Percentiles rank a stretch among this genome's conserved stretches.
phyloP scores from a whole-genome alignment of 139 green algal genomes.

The Auxenochlorella pyrenoidosa region DNA sequence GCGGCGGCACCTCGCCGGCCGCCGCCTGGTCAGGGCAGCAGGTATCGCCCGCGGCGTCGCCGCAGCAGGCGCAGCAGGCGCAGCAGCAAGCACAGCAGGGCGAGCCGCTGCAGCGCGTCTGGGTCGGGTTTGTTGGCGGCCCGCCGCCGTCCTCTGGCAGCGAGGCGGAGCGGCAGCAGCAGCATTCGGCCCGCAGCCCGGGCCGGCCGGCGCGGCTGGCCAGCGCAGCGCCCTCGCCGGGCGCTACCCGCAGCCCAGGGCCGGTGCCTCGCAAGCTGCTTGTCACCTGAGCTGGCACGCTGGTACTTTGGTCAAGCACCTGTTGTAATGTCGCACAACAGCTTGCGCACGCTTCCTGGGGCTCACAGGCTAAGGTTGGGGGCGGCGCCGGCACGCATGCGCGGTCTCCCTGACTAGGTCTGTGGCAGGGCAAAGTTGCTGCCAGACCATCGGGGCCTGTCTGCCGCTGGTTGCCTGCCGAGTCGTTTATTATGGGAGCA shows the following conservation, averaged over 20 bases:
- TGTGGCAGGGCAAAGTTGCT: too few relatives aligned
- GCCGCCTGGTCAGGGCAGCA: neutral
- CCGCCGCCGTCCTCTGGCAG: neutral
- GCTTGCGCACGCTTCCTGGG: too few relatives aligned
- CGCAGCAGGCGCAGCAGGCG: slow-evolving; percentile 3
- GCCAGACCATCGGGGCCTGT: too few relatives aligned
- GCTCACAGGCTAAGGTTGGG: too few relatives aligned
- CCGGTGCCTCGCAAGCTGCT: slow-evolving; percentile 2
- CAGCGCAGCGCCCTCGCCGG: neutral
- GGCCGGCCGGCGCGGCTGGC: neutral
- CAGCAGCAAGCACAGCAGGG: slow-evolving; percentile 3
- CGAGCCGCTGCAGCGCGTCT: neutral
- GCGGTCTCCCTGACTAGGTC: too few relatives aligned
- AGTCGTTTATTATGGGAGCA: too few relatives aligned
- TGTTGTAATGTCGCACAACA: too few relatives aligned
- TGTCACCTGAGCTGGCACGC: neutral
- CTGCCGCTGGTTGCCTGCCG: too few relatives aligned
- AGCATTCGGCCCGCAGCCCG: neutral
- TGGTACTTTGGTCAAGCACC: too few relatives aligned
- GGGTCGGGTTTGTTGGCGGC: slow-evolving; percentile 1
- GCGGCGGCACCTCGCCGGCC: neutral
- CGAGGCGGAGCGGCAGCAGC: neutral
- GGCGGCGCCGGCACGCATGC: too few relatives aligned
- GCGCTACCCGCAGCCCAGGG: neutral
- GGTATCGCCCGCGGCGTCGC: neutral